Conservation (phyloP, 306 rosid genomes). For the Quercus gilva region DNA sequence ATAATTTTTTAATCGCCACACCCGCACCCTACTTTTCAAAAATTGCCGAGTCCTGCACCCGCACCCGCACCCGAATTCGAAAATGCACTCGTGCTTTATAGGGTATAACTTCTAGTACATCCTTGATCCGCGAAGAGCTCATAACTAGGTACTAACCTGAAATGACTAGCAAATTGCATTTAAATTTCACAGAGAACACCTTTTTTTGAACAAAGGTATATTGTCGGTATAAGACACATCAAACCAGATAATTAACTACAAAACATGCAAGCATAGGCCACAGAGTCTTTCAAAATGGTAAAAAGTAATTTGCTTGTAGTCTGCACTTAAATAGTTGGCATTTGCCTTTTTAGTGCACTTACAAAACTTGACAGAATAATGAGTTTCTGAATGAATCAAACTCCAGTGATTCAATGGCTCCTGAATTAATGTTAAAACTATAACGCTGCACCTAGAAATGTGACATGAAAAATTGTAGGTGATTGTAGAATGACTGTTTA, state of each 20-base stretch:
- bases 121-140: constrained; percentile 57
- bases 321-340: not conserved
- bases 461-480: constrained; percentile 19
- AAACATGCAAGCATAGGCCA: constrained; percentile 30
- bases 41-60: too few relatives aligned
- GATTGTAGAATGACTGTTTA: not conserved
- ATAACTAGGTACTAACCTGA: constrained; percentile 77
- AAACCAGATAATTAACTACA: not conserved
- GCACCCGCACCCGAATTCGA: too few relatives aligned
- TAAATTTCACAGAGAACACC: not conserved
- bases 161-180: constrained; percentile 9
- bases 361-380: constrained; percentile 91
- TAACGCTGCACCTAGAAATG: constrained; percentile 67
- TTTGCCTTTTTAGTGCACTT: constrained; percentile 19
- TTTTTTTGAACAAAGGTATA: not conserved
- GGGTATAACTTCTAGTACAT: constrained; percentile 85
- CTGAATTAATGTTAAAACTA: constrained; percentile 78
- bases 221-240: not conserved
- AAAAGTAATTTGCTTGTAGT: constrained; percentile 12
- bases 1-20: too few relatives aligned
- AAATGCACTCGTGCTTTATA: too few relatives aligned
- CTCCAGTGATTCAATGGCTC: constrained; percentile 83
- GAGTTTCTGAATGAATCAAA: constrained; percentile 84
- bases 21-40: too few relatives aligned
- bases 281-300: constrained; percentile 14